Conservation (phyloP, 257 asterid genomes). For the Jacaranda mimosifolia region DNA sequence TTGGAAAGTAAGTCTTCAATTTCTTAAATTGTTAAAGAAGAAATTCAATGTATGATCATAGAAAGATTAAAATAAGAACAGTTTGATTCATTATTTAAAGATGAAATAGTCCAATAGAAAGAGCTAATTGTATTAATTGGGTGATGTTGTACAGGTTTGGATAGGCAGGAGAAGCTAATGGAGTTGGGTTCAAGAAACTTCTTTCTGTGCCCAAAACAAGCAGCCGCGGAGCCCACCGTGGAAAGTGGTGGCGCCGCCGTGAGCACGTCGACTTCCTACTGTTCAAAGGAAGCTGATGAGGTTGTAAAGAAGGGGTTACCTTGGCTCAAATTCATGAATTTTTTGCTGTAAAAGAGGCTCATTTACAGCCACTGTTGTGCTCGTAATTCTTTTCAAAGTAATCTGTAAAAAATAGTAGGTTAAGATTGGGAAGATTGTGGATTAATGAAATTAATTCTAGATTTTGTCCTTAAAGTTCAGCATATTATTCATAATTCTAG, state of each 20-base stretch:
- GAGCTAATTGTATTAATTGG: not conserved
- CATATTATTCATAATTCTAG: not conserved
- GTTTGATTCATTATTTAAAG: not conserved
- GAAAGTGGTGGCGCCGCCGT: slow-evolving; percentile 24
- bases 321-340: slow-evolving; percentile 75
- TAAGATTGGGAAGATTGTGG: no score
- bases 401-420: no score
- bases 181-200: slow-evolving; percentile 85
- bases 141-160: slow-evolving; percentile 57
- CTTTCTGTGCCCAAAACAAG: slow-evolving; percentile 61
- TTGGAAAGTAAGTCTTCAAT: slow-evolving; percentile 67
- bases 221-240: slow-evolving; percentile 21
- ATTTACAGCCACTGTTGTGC: not conserved
- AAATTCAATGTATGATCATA: not conserved
- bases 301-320: slow-evolving; percentile 39
- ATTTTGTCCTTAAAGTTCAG: no score
- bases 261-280: slow-evolving; percentile 40
- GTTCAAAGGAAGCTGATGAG: slow-evolving; percentile 67
- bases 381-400: not conserved
- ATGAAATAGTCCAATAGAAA: not conserved
- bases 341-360: slow-evolving; percentile 48
- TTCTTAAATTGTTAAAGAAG: not conserved
- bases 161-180: slow-evolving; percentile 64
- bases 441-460: no score
- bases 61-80: not conserved